Evolutionary conservation across 1,284 basidiomycete species (phyloP).

Genomic region (Leucoagaricus sp.): DNA sequence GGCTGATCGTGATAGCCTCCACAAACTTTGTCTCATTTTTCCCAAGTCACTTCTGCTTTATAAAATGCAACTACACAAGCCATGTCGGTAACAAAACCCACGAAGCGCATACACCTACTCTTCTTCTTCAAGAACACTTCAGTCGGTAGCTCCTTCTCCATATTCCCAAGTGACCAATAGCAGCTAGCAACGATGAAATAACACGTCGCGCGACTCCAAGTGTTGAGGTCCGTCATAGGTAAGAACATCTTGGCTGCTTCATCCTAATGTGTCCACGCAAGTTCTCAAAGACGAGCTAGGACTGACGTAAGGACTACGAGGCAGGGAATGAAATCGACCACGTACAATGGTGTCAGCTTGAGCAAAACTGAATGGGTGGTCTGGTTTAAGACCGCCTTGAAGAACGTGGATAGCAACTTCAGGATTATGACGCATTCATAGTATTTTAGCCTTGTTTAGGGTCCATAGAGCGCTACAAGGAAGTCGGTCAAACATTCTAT

Average conservation of each 20-base stretch:
- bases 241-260: constrained; percentile 70
- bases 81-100: background rate
- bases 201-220: constrained; percentile 78
- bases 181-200: constrained; percentile 75
- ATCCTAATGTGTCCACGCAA: constrained; percentile 73
- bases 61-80: constrained; percentile 63
- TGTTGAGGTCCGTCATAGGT: constrained; percentile 64
- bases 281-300: constrained; percentile 71
- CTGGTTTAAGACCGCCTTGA: constrained; percentile 55
- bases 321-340: too few species aligned
- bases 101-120: constrained; percentile 35
- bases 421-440: constrained; percentile 67
- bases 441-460: constrained; percentile 72
- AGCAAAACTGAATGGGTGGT: constrained; percentile 54
- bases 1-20: constrained; percentile 60
- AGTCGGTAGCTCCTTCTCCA: constrained; percentile 68
- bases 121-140: constrained; percentile 78
- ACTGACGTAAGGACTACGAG: too few species aligned
- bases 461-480: constrained; percentile 76
- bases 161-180: constrained; percentile 54
- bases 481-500: constrained; percentile 56
- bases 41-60: constrained; percentile 59
- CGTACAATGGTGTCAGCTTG: constrained; percentile 73
- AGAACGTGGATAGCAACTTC: constrained; percentile 64
- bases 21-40: constrained; percentile 52